phyloP scores from a whole-genome alignment of 306 rosid species.

The Vigna nakashimae region DNA sequence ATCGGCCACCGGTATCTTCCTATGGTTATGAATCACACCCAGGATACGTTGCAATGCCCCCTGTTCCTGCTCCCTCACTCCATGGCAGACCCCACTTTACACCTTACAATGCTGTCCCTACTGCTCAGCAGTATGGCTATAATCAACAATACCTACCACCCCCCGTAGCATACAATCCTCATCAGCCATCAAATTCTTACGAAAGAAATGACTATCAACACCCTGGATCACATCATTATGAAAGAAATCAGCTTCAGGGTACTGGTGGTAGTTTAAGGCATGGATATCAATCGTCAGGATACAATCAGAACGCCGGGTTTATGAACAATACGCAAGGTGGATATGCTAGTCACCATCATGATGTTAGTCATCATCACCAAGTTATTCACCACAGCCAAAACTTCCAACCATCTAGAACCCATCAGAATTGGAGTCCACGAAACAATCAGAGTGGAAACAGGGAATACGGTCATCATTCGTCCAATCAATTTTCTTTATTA shows the following conservation, averaged over 20 bases:
- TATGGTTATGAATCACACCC: slow-evolving; percentile 45
- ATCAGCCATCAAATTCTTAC: slow-evolving; percentile 49
- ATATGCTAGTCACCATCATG: slow-evolving; percentile 42
- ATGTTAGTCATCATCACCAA: slow-evolving; percentile 31
- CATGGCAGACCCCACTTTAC: slow-evolving; percentile 42
- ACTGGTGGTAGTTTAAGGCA: slow-evolving; percentile 47
- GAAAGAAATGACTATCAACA: slow-evolving; percentile 56
- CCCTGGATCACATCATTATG: slow-evolving; percentile 55
- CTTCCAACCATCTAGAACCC: slow-evolving; percentile 51
- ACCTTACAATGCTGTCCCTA: slow-evolving; percentile 41
- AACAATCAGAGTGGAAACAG: slow-evolving; percentile 43
- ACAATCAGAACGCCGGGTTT: slow-evolving; percentile 49
- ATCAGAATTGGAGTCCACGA: slow-evolving; percentile 52
- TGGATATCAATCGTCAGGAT: slow-evolving; percentile 54
- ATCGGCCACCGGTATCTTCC: slow-evolving; percentile 44
- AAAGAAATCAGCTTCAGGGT: slow-evolving; percentile 53
- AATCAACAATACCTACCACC: slow-evolving; percentile 45
- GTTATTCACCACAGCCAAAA: slow-evolving; percentile 50
- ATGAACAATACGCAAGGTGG: slow-evolving; percentile 49
- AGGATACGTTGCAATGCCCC: slow-evolving; percentile 47
- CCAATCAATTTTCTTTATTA: slow-evolving; percentile 63
- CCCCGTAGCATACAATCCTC: slow-evolving; percentile 9
- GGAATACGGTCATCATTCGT: slow-evolving; percentile 57
- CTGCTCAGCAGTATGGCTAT: slow-evolving; percentile 49
- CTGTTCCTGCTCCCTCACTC: slow-evolving; percentile 48